phyloP scores from a whole-genome alignment of 495 filamentous ascomycete species.

The Neurospora discreta region DNA sequence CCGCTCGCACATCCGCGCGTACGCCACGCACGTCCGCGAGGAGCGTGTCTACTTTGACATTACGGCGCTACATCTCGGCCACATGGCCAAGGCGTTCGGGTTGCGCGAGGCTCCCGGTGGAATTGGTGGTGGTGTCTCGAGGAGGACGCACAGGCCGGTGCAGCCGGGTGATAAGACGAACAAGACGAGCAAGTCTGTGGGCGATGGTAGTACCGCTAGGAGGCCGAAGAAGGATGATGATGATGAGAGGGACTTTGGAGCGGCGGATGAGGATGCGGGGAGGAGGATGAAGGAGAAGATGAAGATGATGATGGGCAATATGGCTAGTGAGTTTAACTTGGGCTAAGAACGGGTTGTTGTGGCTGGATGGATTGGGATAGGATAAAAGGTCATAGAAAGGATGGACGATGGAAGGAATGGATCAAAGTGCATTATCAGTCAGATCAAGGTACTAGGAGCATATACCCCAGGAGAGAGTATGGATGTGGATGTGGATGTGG shows the following conservation, averaged over 20 bases:
- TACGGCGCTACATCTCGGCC: slow-evolving; percentile 77
- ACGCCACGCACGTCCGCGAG: slow-evolving; percentile 79
- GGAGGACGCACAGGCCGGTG: slow-evolving; percentile 24
- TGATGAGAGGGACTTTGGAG: slow-evolving; percentile 26
- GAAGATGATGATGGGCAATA: slow-evolving; percentile 55
- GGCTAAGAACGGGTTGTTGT: slow-evolving; percentile 35
- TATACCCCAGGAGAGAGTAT: not conserved
- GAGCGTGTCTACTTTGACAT: slow-evolving; percentile 84
- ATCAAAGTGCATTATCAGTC: not conserved
- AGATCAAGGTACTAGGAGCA: not conserved
- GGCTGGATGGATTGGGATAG: not conserved
- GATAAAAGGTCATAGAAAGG: no score
- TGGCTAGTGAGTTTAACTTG: slow-evolving; percentile 79
- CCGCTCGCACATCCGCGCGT: slow-evolving; percentile 86
- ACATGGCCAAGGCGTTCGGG: slow-evolving; percentile 87
- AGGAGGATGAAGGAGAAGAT: slow-evolving; percentile 74
- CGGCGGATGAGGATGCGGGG: slow-evolving; percentile 50
- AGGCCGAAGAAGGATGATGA: slow-evolving; percentile 21
- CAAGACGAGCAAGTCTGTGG: not conserved
- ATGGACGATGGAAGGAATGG: not conserved
- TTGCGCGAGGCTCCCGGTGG: slow-evolving; percentile 78
- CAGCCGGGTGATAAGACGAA: slow-evolving; percentile 8
- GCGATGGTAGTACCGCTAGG: slow-evolving; percentile 6
- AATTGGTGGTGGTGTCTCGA: slow-evolving; percentile 44
- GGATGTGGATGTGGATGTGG: not conserved